These are phyloP conservation scores for Tuber borchii DNA, from an alignment of 495 filamentous ascomycete genomes.

Conservation along the genomic window DNA sequence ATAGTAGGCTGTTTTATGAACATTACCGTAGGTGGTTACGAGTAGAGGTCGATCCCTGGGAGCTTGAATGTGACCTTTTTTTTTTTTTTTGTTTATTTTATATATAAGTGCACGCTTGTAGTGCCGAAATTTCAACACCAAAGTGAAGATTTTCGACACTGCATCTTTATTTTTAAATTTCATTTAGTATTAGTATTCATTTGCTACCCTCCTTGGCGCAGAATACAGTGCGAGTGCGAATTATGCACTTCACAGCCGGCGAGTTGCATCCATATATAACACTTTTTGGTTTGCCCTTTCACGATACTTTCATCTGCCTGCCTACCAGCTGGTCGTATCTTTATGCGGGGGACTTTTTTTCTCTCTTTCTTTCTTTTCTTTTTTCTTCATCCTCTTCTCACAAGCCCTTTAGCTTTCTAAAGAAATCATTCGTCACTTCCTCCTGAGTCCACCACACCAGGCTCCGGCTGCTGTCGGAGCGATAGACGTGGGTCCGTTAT, in stretches of 20 bases:
- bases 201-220: neutral
- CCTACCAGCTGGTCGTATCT: neutral
- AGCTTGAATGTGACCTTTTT: no score
- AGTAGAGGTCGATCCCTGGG: no score
- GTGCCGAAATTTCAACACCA: no score
- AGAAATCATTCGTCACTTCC: neutral
- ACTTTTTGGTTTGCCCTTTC: neutral
- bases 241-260: neutral
- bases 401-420: neutral
- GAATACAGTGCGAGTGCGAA: neutral
- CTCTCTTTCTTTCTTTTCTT: no score
- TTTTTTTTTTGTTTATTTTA: no score
- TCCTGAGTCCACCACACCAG: neutral
- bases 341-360: neutral
- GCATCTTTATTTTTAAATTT: neutral
- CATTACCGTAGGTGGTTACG: no score
- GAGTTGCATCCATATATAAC: neutral
- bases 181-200: neutral
- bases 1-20: no score
- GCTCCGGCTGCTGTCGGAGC: neutral
- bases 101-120: no score
- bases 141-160: no score
- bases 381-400: neutral
- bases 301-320: neutral
- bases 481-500: neutral